Evolutionary conservation across 2,329 filamentous ascomycete species (phyloP), one percentile per base, ranked within the genome.

Genomic region (Botrytis galanthina): DNA sequence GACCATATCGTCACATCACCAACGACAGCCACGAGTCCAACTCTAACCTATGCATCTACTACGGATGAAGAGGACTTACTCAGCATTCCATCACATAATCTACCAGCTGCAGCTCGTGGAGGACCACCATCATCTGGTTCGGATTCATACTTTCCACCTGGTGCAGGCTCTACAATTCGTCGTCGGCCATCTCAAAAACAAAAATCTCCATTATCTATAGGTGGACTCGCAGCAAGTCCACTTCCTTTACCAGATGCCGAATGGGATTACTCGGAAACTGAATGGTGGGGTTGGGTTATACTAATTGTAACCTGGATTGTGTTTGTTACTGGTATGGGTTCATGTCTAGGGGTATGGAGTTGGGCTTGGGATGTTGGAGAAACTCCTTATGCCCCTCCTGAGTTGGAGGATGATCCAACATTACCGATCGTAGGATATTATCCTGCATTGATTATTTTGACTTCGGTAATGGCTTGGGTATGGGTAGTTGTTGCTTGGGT

Each of bases 351-450:
- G 35, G 90, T 98, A 35, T 99, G 96, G 96, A 96, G 91, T 82
- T 99, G 96, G 96, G 96, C 96, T 3, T 99, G 96, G 96, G 95
- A 98, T 84, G 95, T 98, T 2, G 95, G 95, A 63, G 94, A 95
- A 82, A 98, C 94, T 48, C 95, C 95, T 0, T 97, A 97, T 83
- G 95, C 95, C 71, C 95, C 95, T 69, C 95, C 95, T 5, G 95
- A 98, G 84, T 86, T 98, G 61, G 95, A 98, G 82, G 94, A 98
- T 82, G 96, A 99, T 83, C 91, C 93, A 10, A 98, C 95, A 3
- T 83, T 99, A 78, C 96, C 96, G 4, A 97, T 99, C 79, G 93
- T 97, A 18, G 96, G 97, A 16, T 99, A 99, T 83, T 99, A 99
- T 83, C 96, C 96, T 37, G 94, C 95, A 18, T 84, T 99, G 79